A percentile compares a stretch with the other conserved stretches of the same genome.
Conservation (phyloP, 2,329 filamentous ascomycete genomes). For the Alternaria novae-zelandiae region DNA sequence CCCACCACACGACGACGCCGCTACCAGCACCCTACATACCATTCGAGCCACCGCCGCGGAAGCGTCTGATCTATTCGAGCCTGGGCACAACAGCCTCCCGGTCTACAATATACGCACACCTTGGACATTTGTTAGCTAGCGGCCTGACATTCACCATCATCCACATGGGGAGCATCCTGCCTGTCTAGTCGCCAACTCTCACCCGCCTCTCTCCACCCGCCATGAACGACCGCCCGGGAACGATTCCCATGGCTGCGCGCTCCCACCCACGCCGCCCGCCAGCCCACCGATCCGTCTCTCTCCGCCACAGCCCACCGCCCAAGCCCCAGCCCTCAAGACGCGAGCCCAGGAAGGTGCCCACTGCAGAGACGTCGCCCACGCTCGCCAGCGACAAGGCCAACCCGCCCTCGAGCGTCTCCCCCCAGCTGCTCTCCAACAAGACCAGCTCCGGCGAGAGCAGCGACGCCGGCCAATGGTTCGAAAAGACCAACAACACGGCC, state of each 20-base stretch:
- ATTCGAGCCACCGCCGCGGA: not conserved
- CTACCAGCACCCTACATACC: not conserved
- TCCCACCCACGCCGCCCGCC: conserved; percentile 52
- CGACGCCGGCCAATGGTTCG: conserved; percentile 60
- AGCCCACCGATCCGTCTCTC: conserved; percentile 55
- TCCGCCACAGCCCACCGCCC: conserved; percentile 49
- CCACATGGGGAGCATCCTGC: conserved; percentile 23
- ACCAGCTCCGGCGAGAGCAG: conserved; percentile 59
- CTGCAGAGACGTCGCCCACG: conserved; percentile 30
- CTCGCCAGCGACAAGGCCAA: conserved; percentile 46
- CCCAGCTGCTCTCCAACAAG: conserved; percentile 41
- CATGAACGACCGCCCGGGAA: conserved; percentile 34
- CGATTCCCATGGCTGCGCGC: conserved; percentile 14
- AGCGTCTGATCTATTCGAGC: not conserved
- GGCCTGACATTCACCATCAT: conserved; percentile 5
- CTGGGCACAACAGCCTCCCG: not conserved
- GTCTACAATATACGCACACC: not conserved
- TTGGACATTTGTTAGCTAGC: not conserved
- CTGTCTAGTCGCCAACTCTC: conserved; percentile 11
- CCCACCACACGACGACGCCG: not conserved
- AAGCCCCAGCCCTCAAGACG: not conserved
- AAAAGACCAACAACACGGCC: conserved; percentile 58
- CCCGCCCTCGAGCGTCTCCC: conserved; percentile 51
- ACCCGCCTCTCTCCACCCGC: not conserved
- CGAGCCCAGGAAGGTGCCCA: conserved; percentile 9